Percentiles rank a stretch among this genome's conserved stretches.
Conservation (phyloP, 768 basidiomycete species). For the Lanmaoa rubissima region DNA sequence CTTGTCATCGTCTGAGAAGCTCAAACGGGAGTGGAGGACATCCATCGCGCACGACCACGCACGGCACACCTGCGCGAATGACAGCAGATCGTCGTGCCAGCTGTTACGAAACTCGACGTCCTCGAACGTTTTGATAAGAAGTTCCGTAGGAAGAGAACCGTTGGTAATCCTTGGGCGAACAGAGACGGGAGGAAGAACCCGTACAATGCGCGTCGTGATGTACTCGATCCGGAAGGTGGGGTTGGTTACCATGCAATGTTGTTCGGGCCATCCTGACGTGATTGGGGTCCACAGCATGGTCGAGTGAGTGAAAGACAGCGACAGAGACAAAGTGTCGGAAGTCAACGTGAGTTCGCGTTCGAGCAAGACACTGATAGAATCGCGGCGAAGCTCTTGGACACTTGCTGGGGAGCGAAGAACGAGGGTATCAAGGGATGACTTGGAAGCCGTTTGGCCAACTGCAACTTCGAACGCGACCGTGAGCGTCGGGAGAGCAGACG, state of each 20-base stretch:
- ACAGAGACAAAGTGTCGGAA: slow-evolving; percentile 13
- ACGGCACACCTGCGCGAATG: slow-evolving; percentile 26
- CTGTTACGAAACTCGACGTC: slow-evolving; percentile 17
- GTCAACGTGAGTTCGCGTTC: slow-evolving; percentile 18
- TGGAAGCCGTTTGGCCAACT: slow-evolving; percentile 1
- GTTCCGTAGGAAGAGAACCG: slow-evolving; percentile 18
- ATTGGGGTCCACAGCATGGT: slow-evolving; percentile 17
- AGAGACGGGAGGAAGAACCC: slow-evolving; percentile 10
- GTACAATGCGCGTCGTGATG: slow-evolving; percentile 22
- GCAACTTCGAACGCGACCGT: slow-evolving; percentile 22
- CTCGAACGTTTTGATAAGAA: slow-evolving; percentile 21
- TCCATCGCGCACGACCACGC: slow-evolving; percentile 26
- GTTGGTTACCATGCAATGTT: not conserved
- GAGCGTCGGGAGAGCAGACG: slow-evolving; percentile 17
- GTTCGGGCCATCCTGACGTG: not conserved
- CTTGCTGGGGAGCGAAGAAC: slow-evolving; percentile 11
- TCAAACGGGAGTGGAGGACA: slow-evolving; percentile 11
- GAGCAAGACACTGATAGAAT: slow-evolving; percentile 9
- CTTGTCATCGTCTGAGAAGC: slow-evolving; percentile 17
- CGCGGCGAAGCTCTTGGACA: slow-evolving; percentile 1
- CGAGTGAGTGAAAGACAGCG: slow-evolving; percentile 25
- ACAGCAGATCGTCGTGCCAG: slow-evolving; percentile 23
- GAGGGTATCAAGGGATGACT: slow-evolving; percentile 10
- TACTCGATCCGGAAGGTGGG: slow-evolving; percentile 16
- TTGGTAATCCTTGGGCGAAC: slow-evolving; percentile 1